A percentile compares a stretch with the other conserved stretches of the same genome.
Conservation (phyloP, 192 early-diverging fungal species). For the Diversispora epigaea region DNA sequence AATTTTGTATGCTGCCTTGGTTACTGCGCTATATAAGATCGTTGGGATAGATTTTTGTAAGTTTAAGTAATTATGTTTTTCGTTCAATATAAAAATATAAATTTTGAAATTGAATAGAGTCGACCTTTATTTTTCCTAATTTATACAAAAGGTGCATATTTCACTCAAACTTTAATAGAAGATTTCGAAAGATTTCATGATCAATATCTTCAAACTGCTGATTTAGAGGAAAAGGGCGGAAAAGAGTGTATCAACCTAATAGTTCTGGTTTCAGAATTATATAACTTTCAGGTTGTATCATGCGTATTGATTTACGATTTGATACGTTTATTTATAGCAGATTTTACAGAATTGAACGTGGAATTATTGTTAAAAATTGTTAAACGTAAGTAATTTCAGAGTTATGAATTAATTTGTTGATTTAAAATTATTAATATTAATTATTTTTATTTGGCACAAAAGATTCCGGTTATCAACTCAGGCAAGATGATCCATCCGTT, state of each 20-base stretch:
- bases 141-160: constrained; percentile 54
- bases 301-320: constrained; percentile 88
- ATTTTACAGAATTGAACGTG: constrained; percentile 80
- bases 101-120: background rate
- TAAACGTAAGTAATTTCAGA: constrained; percentile 50
- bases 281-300: constrained; percentile 88
- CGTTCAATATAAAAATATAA: background rate
- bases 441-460: background rate
- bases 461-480: constrained; percentile 80
- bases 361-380: constrained; percentile 85
- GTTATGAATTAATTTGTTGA: background rate
- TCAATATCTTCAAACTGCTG: constrained; percentile 43
- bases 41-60: constrained; percentile 86
- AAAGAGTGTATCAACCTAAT: constrained; percentile 81
- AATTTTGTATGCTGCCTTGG: constrained; percentile 83
- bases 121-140: background rate
- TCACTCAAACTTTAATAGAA: constrained; percentile 75
- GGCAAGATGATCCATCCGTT: constrained; percentile 86
- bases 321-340: constrained; percentile 64
- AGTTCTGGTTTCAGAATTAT: constrained; percentile 78
- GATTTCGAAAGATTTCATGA: constrained; percentile 63
- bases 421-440: background rate
- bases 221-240: constrained; percentile 43
- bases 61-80: constrained; percentile 5
- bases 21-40: constrained; percentile 74